A percentile compares a stretch with the other conserved stretches of the same genome.
Evolutionary conservation across 495 filamentous ascomycete genomes (phyloP).

Genomic region (Glarea lozoyensis): DNA sequence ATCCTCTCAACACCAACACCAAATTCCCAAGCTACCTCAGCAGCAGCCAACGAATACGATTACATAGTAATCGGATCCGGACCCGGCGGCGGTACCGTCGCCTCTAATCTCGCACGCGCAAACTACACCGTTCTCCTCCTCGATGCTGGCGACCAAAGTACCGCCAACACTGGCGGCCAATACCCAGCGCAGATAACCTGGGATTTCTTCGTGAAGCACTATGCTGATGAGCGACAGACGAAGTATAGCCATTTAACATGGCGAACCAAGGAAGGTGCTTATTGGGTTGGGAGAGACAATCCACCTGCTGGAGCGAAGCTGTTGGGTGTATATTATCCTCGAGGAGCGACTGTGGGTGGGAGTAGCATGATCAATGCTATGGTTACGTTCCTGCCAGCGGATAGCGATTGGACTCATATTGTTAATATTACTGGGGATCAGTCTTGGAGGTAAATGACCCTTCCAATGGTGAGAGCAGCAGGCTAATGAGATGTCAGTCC

Average conservation of each 20-base stretch:
- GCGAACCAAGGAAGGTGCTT: conserved; percentile 27
- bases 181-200: conserved; percentile 27
- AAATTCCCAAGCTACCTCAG: neutral
- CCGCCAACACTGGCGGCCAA: conserved; percentile 28
- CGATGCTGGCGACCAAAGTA: conserved; percentile 50
- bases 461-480: neutral
- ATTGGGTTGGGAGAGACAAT: conserved; percentile 27
- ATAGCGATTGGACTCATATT: conserved; percentile 36
- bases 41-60: conserved; percentile 36
- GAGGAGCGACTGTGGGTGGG: conserved; percentile 35
- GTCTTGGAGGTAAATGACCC: conserved; percentile 26
- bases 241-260: conserved; percentile 36
- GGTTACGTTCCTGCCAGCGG: conserved; percentile 31
- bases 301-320: conserved; percentile 30
- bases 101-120: conserved; percentile 48
- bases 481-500: conserved; percentile 9
- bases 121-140: conserved; percentile 51
- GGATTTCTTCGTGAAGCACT: conserved; percentile 32
- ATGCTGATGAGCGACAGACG: conserved; percentile 27
- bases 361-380: conserved; percentile 37
- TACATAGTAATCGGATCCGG: conserved; percentile 59
- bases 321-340: conserved; percentile 35
- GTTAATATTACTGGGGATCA: conserved; percentile 29
- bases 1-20: no score
- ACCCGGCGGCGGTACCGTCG: conserved; percentile 54